Percentiles rank a stretch among this genome's conserved stretches.
Evolutionary conservation across 345 rosid genomes (phyloP).

Genomic region (Orychophragmus violaceus): DNA sequence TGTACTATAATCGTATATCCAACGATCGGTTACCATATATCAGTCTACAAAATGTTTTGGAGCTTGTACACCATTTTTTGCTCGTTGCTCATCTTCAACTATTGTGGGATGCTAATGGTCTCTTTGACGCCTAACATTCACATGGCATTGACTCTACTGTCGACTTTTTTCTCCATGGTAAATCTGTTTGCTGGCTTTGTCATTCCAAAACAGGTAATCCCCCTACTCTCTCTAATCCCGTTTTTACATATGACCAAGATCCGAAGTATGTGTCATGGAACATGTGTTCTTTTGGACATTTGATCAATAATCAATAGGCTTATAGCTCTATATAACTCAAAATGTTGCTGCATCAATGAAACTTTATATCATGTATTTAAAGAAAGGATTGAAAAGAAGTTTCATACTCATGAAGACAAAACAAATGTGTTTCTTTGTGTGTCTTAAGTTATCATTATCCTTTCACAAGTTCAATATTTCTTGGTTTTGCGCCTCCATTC

Average conservation of each 20-base stretch:
- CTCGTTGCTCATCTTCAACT: slow-evolving; percentile 52
- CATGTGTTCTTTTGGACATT: neutral
- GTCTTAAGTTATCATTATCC: too few relatives aligned
- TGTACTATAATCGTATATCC: slow-evolving; percentile 37
- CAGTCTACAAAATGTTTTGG: slow-evolving; percentile 42
- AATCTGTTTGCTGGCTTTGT: slow-evolving; percentile 62
- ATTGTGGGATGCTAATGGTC: slow-evolving; percentile 63
- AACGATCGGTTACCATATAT: slow-evolving; percentile 45
- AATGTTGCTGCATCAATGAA: too few relatives aligned
- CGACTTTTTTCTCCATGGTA: slow-evolving; percentile 51
- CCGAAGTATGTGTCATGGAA: neutral
- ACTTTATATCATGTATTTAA: too few relatives aligned
- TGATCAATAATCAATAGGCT: neutral
- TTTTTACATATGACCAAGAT: neutral
- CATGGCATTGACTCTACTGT: slow-evolving; percentile 46
- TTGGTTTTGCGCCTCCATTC: too few relatives aligned
- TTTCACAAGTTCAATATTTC: too few relatives aligned
- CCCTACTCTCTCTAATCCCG: neutral
- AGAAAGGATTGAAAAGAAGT: too few relatives aligned
- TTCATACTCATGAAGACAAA: too few relatives aligned
- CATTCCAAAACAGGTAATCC: slow-evolving; percentile 47
- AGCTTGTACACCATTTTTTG: slow-evolving; percentile 48
- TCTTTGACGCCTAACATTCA: slow-evolving; percentile 61
- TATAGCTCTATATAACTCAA: neutral
- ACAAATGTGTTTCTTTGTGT: too few relatives aligned